These are phyloP conservation scores for Bipolaris cookei DNA, from an alignment of 2,329 filamentous ascomycete genomes.

Conservation along the genomic window DNA sequence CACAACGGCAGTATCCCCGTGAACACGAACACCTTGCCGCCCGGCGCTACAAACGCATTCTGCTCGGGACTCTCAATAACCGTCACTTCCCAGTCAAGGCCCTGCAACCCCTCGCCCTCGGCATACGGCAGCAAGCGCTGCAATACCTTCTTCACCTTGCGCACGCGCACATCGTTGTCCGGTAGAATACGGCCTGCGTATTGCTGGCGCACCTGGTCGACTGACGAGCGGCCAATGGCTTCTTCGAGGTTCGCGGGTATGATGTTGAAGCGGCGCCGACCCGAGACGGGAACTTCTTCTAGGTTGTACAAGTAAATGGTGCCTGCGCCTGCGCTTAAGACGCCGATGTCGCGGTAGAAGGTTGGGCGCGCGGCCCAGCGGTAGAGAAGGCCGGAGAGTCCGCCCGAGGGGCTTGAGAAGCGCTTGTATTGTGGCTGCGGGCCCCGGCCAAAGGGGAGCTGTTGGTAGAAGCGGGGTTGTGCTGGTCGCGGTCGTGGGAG, in stretches of 20 bases:
- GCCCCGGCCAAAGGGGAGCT: constrained; percentile 28
- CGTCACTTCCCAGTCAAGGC: constrained; percentile 69
- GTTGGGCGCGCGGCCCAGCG: constrained; percentile 54
- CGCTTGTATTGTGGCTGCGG: constrained; percentile 38
- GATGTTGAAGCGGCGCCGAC: constrained; percentile 75
- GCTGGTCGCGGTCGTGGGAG: background rate
- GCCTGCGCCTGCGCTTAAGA: constrained; percentile 52
- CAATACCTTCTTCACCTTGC: constrained; percentile 69
- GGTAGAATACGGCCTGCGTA: constrained; percentile 64
- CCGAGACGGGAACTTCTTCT: constrained; percentile 74
- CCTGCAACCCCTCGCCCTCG: constrained; percentile 54
- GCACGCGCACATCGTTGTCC: constrained; percentile 63
- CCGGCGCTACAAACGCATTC: constrained; percentile 81
- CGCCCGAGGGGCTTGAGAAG: constrained; percentile 29
- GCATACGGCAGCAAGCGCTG: constrained; percentile 69
- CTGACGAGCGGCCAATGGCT: constrained; percentile 60
- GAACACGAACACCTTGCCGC: constrained; percentile 80
- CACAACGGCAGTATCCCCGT: constrained; percentile 74
- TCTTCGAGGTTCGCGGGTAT: constrained; percentile 64
- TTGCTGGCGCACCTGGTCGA: constrained; percentile 63
- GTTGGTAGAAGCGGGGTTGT: constrained; percentile 33
- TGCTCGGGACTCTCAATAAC: constrained; percentile 73
- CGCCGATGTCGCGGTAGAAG: constrained; percentile 55
- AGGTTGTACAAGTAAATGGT: constrained; percentile 72
- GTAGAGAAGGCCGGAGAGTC: constrained; percentile 33